These are phyloP conservation scores for Salix purpurea DNA, from an alignment of 345 rosid genomes.

Conservation along the genomic window DNA sequence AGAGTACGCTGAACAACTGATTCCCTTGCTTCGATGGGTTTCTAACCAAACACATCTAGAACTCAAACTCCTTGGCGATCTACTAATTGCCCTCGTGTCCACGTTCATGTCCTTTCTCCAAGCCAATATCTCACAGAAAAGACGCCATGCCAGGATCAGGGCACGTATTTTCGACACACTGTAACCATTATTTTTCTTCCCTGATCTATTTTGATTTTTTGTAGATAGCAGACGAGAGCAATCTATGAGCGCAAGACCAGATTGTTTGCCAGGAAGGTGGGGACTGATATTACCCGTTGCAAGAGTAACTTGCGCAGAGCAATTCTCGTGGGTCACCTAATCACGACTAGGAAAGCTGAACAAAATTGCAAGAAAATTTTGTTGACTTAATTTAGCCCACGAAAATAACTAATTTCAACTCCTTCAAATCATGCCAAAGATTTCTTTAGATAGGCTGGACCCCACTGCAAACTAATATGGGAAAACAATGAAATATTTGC, in stretches of 20 bases:
- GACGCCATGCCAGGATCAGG: background rate
- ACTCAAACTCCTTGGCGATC: constrained; percentile 16
- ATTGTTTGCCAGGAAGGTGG: constrained; percentile 4
- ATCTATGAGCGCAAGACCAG: background rate
- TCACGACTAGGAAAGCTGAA: constrained; percentile 10
- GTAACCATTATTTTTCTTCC: background rate
- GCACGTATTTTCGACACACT: background rate
- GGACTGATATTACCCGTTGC: constrained; percentile 7
- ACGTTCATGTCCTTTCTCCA: constrained; percentile 2
- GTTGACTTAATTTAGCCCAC: constrained; percentile 5
- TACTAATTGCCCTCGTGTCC: constrained; percentile 10
- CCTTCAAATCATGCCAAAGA: background rate
- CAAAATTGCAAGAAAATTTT: constrained; percentile 13
- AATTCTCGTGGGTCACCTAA: constrained; percentile 20
- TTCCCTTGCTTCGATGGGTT: constrained; percentile 43
- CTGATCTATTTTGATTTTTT: background rate
- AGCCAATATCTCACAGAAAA: constrained; percentile 9
- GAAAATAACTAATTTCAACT: background rate
- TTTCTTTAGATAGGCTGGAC: background rate
- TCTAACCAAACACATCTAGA: constrained; percentile 35
- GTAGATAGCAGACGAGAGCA: background rate
- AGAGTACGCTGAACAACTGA: constrained; percentile 46
- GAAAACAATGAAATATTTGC: too few species aligned
- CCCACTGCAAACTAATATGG: background rate
- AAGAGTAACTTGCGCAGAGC: constrained; percentile 15